Percentiles rank a stretch among this genome's conserved stretches.
Evolutionary conservation across 495 filamentous ascomycete species (phyloP).

Genomic region (Aspergillus heteromorphus): DNA sequence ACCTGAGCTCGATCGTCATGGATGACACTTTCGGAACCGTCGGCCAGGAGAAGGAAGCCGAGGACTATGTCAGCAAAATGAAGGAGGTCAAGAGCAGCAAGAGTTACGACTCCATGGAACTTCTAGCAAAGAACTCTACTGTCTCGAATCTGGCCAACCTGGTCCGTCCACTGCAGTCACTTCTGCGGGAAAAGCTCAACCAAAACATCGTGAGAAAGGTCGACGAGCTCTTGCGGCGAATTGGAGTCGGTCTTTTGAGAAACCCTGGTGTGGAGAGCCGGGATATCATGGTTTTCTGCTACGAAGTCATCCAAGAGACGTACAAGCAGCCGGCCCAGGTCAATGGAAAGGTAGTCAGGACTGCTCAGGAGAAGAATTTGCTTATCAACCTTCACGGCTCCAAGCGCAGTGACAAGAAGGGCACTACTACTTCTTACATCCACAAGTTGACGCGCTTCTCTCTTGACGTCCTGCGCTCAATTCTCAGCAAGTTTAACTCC

Average conservation of each 20-base stretch:
- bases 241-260: slow-evolving; percentile 72
- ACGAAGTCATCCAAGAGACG: slow-evolving; percentile 83
- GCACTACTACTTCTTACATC: slow-evolving; percentile 65
- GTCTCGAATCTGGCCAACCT: slow-evolving; percentile 68
- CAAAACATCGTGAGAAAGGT: slow-evolving; percentile 75
- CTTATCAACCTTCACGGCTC: slow-evolving; percentile 68
- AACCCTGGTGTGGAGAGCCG: slow-evolving; percentile 71
- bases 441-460: slow-evolving; percentile 84
- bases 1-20: slow-evolving; percentile 82
- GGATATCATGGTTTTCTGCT: slow-evolving; percentile 84
- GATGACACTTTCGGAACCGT: slow-evolving; percentile 95
- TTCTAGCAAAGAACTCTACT: slow-evolving; percentile 75
- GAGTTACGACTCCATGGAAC: slow-evolving; percentile 94
- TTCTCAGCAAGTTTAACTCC: slow-evolving; percentile 73
- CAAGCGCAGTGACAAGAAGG: slow-evolving; percentile 57
- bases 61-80: slow-evolving; percentile 91
- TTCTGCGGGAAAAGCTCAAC: slow-evolving; percentile 78
- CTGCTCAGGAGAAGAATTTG: slow-evolving; percentile 63
- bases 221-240: slow-evolving; percentile 81
- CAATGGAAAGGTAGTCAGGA: slow-evolving; percentile 37
- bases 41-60: slow-evolving; percentile 96
- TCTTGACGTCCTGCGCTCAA: slow-evolving; percentile 74
- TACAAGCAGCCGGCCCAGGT: slow-evolving; percentile 50
- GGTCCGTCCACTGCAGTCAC: slow-evolving; percentile 65
- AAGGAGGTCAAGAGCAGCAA: slow-evolving; percentile 97